Evolutionary conservation across 495 filamentous ascomycete genomes (phyloP).

Genomic region (Lentithecium fluviatile): DNA sequence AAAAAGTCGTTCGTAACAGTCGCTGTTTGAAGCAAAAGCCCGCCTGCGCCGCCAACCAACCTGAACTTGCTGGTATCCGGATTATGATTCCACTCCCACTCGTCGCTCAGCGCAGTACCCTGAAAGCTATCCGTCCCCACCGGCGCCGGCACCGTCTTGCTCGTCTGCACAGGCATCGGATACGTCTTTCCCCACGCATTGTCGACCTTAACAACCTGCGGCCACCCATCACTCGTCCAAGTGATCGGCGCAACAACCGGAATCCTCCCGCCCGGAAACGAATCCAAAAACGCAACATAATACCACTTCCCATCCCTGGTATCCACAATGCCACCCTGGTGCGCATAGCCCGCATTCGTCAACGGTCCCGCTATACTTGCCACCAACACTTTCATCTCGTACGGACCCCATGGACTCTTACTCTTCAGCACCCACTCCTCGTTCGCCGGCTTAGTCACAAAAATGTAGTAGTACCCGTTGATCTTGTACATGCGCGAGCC

Average conservation of each 20-base stretch:
- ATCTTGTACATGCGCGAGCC: conserved; percentile 58
- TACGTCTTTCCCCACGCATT: conserved; percentile 50
- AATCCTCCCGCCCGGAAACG: conserved; percentile 56
- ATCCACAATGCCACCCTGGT: conserved; percentile 59
- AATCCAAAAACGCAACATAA: conserved; percentile 58
- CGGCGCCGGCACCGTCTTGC: conserved; percentile 23
- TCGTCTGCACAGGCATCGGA: conserved; percentile 44
- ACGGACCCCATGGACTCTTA: conserved; percentile 51
- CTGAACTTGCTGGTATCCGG: conserved; percentile 47
- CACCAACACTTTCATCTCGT: conserved; percentile 44
- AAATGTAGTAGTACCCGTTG: conserved; percentile 56
- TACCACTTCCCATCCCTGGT: conserved; percentile 56
- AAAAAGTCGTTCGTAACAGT: conserved; percentile 55
- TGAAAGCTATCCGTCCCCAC: conserved; percentile 49
- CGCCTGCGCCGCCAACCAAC: conserved; percentile 30
- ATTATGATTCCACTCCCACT: conserved; percentile 66
- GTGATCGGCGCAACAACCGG: conserved; percentile 57
- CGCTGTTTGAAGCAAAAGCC: conserved; percentile 50
- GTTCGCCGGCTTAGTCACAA: conserved; percentile 48
- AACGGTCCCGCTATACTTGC: conserved; percentile 45
- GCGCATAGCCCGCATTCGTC: conserved; percentile 47
- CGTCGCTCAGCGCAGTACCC: conserved; percentile 41
- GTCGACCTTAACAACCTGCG: conserved; percentile 38
- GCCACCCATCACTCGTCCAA: conserved; percentile 54
- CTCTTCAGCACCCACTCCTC: conserved; percentile 52